Percentiles rank a stretch among this genome's conserved stretches.
Evolutionary conservation across 805 yeast species (phyloP).

Genomic region (Candida quercuum): DNA sequence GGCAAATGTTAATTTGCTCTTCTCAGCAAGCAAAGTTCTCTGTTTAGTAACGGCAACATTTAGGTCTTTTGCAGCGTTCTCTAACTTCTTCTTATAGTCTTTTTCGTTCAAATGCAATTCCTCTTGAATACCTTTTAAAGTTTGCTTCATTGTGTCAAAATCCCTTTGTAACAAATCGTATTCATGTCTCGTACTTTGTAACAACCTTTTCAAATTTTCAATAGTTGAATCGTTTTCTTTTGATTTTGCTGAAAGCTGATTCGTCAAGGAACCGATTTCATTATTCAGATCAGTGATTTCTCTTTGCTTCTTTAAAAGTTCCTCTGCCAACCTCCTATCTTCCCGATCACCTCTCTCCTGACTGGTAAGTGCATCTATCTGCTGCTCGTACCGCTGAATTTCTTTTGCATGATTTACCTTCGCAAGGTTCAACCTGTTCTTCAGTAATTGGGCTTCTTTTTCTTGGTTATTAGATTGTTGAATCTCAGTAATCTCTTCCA

Average conservation of each 20-base stretch:
- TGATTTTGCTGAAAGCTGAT: conserved; percentile 7
- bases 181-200: conserved; percentile 12
- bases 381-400: conserved; percentile 11
- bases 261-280: conserved; percentile 12
- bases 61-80: conserved; percentile 33
- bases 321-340: conserved; percentile 9
- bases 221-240: conserved; percentile 10
- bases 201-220: conserved; percentile 7
- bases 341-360: conserved; percentile 1
- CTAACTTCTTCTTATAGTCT: conserved; percentile 23
- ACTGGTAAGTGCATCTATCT: conserved; percentile 9
- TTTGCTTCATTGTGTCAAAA: conserved; percentile 19
- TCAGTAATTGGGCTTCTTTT: conserved; percentile 18
- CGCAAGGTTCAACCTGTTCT: conserved; percentile 16
- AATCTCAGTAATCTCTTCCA: conserved; percentile 8
- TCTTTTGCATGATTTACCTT: conserved; percentile 21
- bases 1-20: conserved; percentile 35
- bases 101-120: conserved; percentile 27
- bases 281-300: conserved; percentile 13
- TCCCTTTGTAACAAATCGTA: conserved; percentile 20
- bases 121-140: conserved; percentile 17
- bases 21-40: conserved; percentile 38
- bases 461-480: conserved; percentile 4
- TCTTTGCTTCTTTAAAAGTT: conserved; percentile 8
- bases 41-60: conserved; percentile 39